phyloP scores from a whole-genome alignment of 2,329 filamentous ascomycete species.

The Alternaria sp. region DNA sequence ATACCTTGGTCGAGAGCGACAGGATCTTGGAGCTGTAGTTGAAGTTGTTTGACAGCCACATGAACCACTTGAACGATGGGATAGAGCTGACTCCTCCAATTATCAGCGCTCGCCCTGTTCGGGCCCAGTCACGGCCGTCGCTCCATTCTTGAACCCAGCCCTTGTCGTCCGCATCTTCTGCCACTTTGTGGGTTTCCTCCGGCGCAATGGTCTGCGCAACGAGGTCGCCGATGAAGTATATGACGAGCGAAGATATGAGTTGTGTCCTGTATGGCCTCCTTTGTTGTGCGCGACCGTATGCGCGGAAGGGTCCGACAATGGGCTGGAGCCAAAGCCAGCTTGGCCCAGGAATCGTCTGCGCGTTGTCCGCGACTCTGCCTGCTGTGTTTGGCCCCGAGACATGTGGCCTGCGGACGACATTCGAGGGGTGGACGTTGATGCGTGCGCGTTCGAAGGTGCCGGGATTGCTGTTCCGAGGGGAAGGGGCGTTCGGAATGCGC shows the following conservation, averaged over 20 bases:
- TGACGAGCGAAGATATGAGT: conserved; percentile 74
- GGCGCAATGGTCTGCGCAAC: conserved; percentile 71
- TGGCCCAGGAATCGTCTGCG: conserved; percentile 51
- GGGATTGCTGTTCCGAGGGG: conserved; percentile 9
- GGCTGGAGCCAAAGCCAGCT: conserved; percentile 57
- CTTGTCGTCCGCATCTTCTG: conserved; percentile 22
- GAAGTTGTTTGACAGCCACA: conserved; percentile 81
- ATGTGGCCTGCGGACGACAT: conserved; percentile 22
- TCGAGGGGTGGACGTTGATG: conserved; percentile 16
- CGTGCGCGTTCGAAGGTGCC: conserved; percentile 15
- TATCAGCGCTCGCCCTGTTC: conserved; percentile 73
- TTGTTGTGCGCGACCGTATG: conserved; percentile 74
- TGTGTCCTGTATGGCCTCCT: conserved; percentile 81
- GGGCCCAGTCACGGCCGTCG: conserved; percentile 54
- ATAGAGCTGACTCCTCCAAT: conserved; percentile 78
- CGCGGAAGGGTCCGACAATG: conserved; percentile 54
- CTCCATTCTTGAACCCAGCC: conserved; percentile 50
- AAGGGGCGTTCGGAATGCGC: conserved; percentile 27
- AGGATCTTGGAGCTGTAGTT: conserved; percentile 78
- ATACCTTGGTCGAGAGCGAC: conserved; percentile 72
- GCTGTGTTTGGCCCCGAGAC: conserved; percentile 26
- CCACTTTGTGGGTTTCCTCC: conserved; percentile 8
- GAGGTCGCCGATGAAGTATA: conserved; percentile 80
- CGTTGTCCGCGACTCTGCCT: conserved; percentile 23
- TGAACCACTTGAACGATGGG: conserved; percentile 82